These are phyloP conservation scores for Drechmeria coniospora DNA, from an alignment of 2,329 filamentous ascomycete species.

Conservation along the genomic window DNA sequence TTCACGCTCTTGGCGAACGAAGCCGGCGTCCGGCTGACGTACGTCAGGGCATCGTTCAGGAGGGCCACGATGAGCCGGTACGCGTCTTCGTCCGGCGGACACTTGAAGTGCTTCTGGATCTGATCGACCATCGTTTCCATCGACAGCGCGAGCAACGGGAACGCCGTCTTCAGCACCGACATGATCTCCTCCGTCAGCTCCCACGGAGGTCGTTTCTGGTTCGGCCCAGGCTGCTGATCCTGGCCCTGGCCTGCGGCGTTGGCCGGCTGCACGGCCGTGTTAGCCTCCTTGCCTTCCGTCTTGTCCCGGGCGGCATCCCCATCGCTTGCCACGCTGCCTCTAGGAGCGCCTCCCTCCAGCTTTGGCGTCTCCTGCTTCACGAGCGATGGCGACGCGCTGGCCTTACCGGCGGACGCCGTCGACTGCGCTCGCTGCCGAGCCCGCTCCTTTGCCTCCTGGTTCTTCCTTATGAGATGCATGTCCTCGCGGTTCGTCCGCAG, in stretches of 20 bases:
- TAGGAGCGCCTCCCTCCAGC: slow-evolving; percentile 22
- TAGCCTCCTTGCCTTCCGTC: slow-evolving; percentile 25
- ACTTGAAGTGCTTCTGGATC: slow-evolving; percentile 98
- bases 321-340: slow-evolving; percentile 36
- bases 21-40: slow-evolving; percentile 73
- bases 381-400: slow-evolving; percentile 30
- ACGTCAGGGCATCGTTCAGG: slow-evolving; percentile 86
- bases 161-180: slow-evolving; percentile 88
- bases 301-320: slow-evolving; percentile 27
- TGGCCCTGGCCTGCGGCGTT: slow-evolving; percentile 8
- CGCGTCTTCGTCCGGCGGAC: slow-evolving; percentile 92
- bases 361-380: slow-evolving; percentile 36
- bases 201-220: slow-evolving; percentile 70
- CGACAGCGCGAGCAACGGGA: slow-evolving; percentile 83
- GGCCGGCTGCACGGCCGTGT: slow-evolving; percentile 12
- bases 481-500: slow-evolving; percentile 88
- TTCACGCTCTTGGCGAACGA: slow-evolving; percentile 87
- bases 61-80: slow-evolving; percentile 95
- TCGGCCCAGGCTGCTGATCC: slow-evolving; percentile 11
- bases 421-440: slow-evolving; percentile 34
- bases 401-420: slow-evolving; percentile 26
- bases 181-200: slow-evolving; percentile 94
- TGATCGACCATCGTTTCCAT: slow-evolving; percentile 99
- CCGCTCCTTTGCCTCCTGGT: slow-evolving; percentile 61
- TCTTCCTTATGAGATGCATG: slow-evolving; percentile 82